Evolutionary conservation across 768 basidiomycete species (phyloP), one percentile per base, ranked within the genome.

Genomic region (Exsudoporus frostii): DNA sequence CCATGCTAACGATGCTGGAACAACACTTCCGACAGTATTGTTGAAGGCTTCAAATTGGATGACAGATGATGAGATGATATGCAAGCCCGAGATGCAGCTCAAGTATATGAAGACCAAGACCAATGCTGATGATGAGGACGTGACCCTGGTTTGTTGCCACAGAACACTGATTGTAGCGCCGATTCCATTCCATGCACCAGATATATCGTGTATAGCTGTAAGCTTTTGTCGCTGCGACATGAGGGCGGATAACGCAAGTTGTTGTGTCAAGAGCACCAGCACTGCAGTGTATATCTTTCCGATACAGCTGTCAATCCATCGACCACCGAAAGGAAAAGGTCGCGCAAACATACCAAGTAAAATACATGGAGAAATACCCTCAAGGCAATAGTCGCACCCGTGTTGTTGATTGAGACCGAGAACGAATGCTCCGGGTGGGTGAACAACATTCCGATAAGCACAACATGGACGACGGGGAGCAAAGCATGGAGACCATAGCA

Each of bases 41-140:
- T 61, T 53, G 36, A 61, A 67, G 9, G 57, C 37, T 13, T 61
- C 47, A 1, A 67, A 54, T 32, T 57, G 53, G n/a, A 67, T 39
- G 42, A 67, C 39, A 1, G 66, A 50, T 1, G 66, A 53, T 0
- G 66, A 68, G 13, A 62, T 30, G 39, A 68, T 53, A 46, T 68
- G 66, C 1, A 68, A 54, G 5, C 43, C 55, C 3, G 50, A 45
- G 32, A 68, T 57, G 15, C 45, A 54, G 4, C 22, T 39, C 2
- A 65, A 58, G 15, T 20, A 56, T 34, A 17, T 4, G 0, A 34
- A 34, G 34, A 34, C 8, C 34, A 9, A 17, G 34, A 34, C 6
- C 4, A 34, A 33, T 8, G 27, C 27, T 1, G 7, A 27, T 0
- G 56, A 51, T 0, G 58, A 44, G 4, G 66, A 50, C 0, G 43